Conservation (phyloP, 805 yeast species). For the Barnettozyma sucrosica region DNA sequence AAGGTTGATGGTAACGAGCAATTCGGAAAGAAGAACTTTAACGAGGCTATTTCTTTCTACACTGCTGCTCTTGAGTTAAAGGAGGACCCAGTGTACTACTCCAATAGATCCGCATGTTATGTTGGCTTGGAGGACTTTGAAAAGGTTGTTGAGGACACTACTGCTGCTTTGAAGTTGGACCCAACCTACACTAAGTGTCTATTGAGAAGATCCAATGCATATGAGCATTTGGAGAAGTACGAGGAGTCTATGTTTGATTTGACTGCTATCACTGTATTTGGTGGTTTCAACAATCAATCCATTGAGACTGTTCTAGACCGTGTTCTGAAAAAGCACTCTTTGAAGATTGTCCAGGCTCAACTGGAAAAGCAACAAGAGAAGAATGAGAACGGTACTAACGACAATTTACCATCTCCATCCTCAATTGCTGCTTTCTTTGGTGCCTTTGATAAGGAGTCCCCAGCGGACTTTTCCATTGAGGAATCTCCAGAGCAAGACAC, state of each 20-base stretch:
- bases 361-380: slow-evolving; percentile 30
- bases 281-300: slow-evolving; percentile 73
- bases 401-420: slow-evolving; percentile 71
- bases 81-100: slow-evolving; percentile 82
- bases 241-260: slow-evolving; percentile 87
- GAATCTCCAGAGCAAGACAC: slow-evolving; percentile 34
- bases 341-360: slow-evolving; percentile 58
- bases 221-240: slow-evolving; percentile 72
- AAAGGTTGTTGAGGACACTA: slow-evolving; percentile 82
- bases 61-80: slow-evolving; percentile 70
- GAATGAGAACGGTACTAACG: slow-evolving; percentile 10
- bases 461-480: slow-evolving; percentile 41
- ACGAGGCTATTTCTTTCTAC: slow-evolving; percentile 76
- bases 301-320: slow-evolving; percentile 82
- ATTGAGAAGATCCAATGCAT: slow-evolving; percentile 88
- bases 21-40: slow-evolving; percentile 64
- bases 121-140: slow-evolving; percentile 75
- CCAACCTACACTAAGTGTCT: slow-evolving; percentile 91
- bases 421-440: slow-evolving; percentile 82
- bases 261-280: slow-evolving; percentile 81
- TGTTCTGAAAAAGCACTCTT: slow-evolving; percentile 76
- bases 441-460: slow-evolving; percentile 61
- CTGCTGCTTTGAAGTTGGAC: slow-evolving; percentile 76
- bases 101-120: slow-evolving; percentile 95
- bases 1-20: slow-evolving; percentile 85